Evolutionary conservation across 2,329 filamentous ascomycete genomes (phyloP), one percentile per base, ranked within the genome.

Genomic region (Penicillium sp.): DNA sequence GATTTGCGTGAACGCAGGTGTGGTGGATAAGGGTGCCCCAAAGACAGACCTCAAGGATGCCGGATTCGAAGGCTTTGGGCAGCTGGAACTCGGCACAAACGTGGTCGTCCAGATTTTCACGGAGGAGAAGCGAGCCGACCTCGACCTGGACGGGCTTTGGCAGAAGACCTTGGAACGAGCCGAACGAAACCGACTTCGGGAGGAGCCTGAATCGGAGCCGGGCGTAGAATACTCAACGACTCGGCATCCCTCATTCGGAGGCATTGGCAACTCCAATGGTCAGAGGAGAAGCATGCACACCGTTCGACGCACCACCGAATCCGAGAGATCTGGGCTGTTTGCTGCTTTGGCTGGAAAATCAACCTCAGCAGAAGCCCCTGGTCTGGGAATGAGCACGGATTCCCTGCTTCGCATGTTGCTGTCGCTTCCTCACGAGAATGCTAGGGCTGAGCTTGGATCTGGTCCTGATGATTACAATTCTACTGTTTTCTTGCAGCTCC

Each of bases 1-100:
- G 95, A 90, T 99, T 22, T 99, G 95, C 77, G 91, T 98, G 63
- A 96, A 97, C 74, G 85, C 95, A 10, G 92, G 91, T 4, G 86
- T 86, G 17, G 84, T 92, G 0, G 86, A 89, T 47, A 84, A 85
- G 24, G 81, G 68, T 2, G 64, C 68, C 44, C 69, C 75, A 4
- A 69, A 77, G 37, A 72, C 73, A 44, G 50, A 68, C 35, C 60
- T 68, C 10, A 69, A 66, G 24, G 70, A 73, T 17, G 65, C 66
- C 17, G 70, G 65, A 5, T 87, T 93, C 60, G 88, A 92, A 37
- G 94, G 94, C 0, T 97, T 97, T 72, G 91, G 92, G 1, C 80
- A 81, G 38, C 72, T 81, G 59, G 81, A 78, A 10, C 79, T 82
- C 9, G 86, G 86, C 1, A 85, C 86, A 2, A 86, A 84, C 58